Conservation (phyloP, 352 stramenopile species). For the Phytophthora cajani region DNA sequence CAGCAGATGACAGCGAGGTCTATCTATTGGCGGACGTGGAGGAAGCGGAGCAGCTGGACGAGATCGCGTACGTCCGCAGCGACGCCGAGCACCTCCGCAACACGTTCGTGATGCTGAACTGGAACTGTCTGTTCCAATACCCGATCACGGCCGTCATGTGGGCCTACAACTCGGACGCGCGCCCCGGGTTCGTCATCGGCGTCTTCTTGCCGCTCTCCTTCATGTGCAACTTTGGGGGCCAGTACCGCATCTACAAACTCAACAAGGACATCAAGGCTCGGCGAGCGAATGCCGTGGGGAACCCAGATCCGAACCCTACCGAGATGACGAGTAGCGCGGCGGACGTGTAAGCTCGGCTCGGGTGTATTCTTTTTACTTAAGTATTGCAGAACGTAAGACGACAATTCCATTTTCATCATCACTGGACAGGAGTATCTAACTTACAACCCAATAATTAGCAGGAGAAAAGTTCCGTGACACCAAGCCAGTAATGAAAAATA, state of each 20-base stretch:
- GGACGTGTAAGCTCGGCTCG: too few species aligned
- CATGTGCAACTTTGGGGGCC: constrained; percentile 36
- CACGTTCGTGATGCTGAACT: constrained; percentile 46
- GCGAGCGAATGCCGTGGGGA: constrained; percentile 4
- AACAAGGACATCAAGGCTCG: constrained; percentile 39
- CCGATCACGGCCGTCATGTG: constrained; percentile 52
- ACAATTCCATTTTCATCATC: too few species aligned
- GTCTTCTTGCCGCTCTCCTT: constrained; percentile 49
- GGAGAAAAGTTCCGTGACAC: too few species aligned
- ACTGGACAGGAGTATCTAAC: too few species aligned
- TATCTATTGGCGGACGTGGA: constrained; percentile 22
- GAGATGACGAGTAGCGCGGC: constrained; percentile 1
- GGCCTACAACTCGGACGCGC: constrained; percentile 37
- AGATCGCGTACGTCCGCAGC: constrained; percentile 26
- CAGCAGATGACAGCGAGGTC: constrained; percentile 16
- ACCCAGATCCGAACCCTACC: background rate
- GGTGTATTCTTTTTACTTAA: background rate
- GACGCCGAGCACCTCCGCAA: constrained; percentile 39
- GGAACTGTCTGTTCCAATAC: constrained; percentile 52
- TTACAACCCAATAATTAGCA: too few species aligned
- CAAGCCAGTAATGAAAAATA: too few species aligned
- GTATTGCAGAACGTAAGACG: background rate
- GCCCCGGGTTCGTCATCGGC: constrained; percentile 39
- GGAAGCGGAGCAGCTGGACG: constrained; percentile 26
- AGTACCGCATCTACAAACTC: constrained; percentile 42